Conservation (phyloP, 352 stramenopile genomes). For the Phytopythium sindhum region DNA sequence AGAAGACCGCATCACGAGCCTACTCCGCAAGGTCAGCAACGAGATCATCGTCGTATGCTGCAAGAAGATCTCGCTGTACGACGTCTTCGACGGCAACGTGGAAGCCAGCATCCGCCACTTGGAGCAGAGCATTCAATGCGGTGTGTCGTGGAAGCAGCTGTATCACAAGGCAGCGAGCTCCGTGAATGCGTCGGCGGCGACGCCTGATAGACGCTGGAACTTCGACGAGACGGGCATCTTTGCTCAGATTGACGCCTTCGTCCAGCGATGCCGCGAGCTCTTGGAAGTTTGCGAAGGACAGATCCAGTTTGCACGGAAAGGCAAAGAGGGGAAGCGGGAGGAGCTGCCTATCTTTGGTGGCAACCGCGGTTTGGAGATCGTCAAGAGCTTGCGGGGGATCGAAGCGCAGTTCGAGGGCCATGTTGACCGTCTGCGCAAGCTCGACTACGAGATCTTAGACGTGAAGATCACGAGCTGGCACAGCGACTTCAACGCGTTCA, state of each 20-base stretch:
- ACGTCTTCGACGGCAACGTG: constrained; percentile 94
- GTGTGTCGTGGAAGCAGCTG: constrained; percentile 91
- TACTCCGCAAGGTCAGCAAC: constrained; percentile 94
- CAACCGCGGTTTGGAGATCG: constrained; percentile 89
- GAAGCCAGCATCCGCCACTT: constrained; percentile 85
- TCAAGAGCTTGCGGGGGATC: constrained; percentile 91
- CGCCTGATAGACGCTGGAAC: constrained; percentile 72
- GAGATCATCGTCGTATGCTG: constrained; percentile 92
- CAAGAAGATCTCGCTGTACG: constrained; percentile 80
- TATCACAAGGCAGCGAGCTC: constrained; percentile 62
- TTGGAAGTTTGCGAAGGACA: constrained; percentile 94
- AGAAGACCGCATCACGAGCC: constrained; percentile 89
- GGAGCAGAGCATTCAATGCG: constrained; percentile 91
- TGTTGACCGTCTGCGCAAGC: constrained; percentile 81
- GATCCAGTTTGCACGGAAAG: constrained; percentile 93
- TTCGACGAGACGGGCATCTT: constrained; percentile 96
- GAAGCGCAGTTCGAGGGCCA: constrained; percentile 91
- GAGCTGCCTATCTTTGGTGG: constrained; percentile 89
- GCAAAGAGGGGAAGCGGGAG: constrained; percentile 54
- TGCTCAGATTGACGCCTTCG: constrained; percentile 94
- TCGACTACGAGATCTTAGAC: constrained; percentile 94
- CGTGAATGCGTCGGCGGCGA: constrained; percentile 52
- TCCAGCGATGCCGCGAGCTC: constrained; percentile 93
- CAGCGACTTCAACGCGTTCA: constrained; percentile 94
- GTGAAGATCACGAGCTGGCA: constrained; percentile 95